Conservation (phyloP, 2,329 filamentous ascomycete species). For the Colletotrichum sp. region DNA sequence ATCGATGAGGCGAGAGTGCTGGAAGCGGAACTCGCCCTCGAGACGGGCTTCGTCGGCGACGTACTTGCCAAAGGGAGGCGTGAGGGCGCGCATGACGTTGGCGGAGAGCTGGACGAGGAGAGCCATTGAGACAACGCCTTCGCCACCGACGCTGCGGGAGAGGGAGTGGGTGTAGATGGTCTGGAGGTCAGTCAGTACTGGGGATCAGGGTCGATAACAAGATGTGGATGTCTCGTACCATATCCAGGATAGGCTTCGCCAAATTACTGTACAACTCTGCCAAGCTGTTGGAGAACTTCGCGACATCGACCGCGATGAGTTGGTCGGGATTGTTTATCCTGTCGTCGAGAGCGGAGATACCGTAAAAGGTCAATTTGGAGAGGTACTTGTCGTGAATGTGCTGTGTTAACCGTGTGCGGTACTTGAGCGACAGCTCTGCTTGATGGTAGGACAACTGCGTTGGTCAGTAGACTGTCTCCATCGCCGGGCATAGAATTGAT, state of each 20-base stretch:
- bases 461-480: not conserved
- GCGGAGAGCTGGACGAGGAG: slow-evolving; percentile 92
- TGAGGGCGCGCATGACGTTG: slow-evolving; percentile 90
- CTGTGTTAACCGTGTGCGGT: slow-evolving; percentile 91
- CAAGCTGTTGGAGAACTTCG: slow-evolving; percentile 93
- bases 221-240: slow-evolving; percentile 56
- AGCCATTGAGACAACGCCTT: slow-evolving; percentile 95
- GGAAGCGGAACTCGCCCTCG: slow-evolving; percentile 95
- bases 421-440: slow-evolving; percentile 90
- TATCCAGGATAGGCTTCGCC: slow-evolving; percentile 92
- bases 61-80: slow-evolving; percentile 95
- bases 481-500: fast-evolving
- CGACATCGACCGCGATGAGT: slow-evolving; percentile 94
- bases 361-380: slow-evolving; percentile 97
- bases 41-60: slow-evolving; percentile 94
- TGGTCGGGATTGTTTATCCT: slow-evolving; percentile 99
- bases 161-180: slow-evolving; percentile 94
- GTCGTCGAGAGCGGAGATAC: slow-evolving; percentile 92
- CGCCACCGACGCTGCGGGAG: slow-evolving; percentile 92
- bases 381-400: slow-evolving; percentile 95
- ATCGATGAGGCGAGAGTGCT: slow-evolving; percentile 93
- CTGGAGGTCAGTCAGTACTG: slow-evolving; percentile 34
- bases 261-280: slow-evolving; percentile 96
- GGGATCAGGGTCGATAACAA: not conserved
- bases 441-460: slow-evolving; percentile 93